Evolutionary conservation across 140 eudicot species (phyloP).

Genomic region (Erigeron philadelphicus): DNA sequence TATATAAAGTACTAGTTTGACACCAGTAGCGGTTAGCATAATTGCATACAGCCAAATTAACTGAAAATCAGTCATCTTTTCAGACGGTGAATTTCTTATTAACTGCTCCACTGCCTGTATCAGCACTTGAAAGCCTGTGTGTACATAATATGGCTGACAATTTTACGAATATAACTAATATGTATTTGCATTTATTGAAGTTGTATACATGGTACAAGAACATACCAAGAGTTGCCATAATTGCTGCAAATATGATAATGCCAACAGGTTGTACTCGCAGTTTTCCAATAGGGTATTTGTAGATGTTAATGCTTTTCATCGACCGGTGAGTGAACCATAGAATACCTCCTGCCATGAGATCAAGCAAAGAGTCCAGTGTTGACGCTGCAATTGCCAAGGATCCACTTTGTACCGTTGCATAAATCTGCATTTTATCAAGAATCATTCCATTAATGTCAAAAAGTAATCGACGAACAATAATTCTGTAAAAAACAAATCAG

Average conservation of each 20-base stretch:
- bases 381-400: conserved; percentile 98
- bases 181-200: background rate
- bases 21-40: conserved; percentile 57
- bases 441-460: conserved; percentile 5
- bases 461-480: background rate
- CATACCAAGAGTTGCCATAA: conserved; percentile 97
- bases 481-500: background rate
- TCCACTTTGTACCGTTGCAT: conserved; percentile 84
- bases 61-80: conserved; percentile 39
- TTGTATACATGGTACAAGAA: conserved; percentile 9
- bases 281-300: conserved; percentile 91
- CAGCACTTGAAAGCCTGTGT: conserved; percentile 81
- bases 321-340: conserved; percentile 86
- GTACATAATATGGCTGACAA: background rate
- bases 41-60: conserved; percentile 52
- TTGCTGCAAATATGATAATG: conserved; percentile 84
- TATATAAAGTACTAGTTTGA: conserved; percentile 53
- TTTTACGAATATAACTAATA: too few relatives aligned
- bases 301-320: conserved; percentile 80
- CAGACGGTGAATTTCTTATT: conserved; percentile 45
- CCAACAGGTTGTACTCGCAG: conserved; percentile 96
- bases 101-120: conserved; percentile 77
- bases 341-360: conserved; percentile 95
- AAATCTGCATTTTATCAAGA: conserved; percentile 43
- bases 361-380: conserved; percentile 88